phyloP scores from a whole-genome alignment of 345 rosid genomes.

The Moricandia moricandioides region DNA sequence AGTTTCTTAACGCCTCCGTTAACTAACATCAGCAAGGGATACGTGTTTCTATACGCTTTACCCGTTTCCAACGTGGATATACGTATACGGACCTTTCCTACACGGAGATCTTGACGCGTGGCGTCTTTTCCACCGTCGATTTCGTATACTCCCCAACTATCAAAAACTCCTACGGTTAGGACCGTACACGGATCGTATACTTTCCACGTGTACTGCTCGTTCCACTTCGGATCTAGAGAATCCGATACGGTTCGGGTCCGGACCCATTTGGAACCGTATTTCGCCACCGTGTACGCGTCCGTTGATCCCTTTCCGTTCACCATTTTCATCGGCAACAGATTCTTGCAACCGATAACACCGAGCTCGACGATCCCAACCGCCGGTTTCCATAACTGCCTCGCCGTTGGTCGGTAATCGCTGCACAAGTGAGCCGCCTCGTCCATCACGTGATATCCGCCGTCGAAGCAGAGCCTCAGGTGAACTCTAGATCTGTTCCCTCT shows the following conservation, averaged over 20 bases:
- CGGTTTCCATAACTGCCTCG: conserved; percentile 86
- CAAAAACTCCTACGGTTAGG: conserved; percentile 70
- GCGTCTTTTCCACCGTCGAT: conserved; percentile 39
- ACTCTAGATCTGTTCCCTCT: conserved; percentile 65
- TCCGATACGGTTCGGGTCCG: conserved; percentile 80
- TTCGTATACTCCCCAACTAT: conserved; percentile 58
- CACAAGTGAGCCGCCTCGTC: conserved; percentile 85
- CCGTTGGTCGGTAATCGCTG: conserved; percentile 87
- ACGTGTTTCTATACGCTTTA: conserved; percentile 58
- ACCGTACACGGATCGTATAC: conserved; percentile 89
- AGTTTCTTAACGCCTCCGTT: conserved; percentile 57
- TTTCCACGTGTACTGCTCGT: conserved; percentile 91
- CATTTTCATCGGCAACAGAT: conserved; percentile 76
- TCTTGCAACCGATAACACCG: conserved; percentile 75
- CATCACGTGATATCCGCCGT: conserved; percentile 95
- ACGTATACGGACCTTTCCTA: conserved; percentile 76
- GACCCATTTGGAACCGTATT: conserved; percentile 85
- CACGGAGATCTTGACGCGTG: conserved; percentile 58
- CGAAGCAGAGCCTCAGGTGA: conserved; percentile 75
- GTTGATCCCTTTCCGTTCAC: conserved; percentile 60
- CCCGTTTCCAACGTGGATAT: conserved; percentile 67
- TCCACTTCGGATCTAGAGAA: conserved; percentile 79
- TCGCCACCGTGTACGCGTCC: conserved; percentile 81
- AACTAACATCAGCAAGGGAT: conserved; percentile 59
- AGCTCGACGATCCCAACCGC: conserved; percentile 79